phyloP scores from a whole-genome alignment of 345 rosid species.

The Gossypium sturtianum region DNA sequence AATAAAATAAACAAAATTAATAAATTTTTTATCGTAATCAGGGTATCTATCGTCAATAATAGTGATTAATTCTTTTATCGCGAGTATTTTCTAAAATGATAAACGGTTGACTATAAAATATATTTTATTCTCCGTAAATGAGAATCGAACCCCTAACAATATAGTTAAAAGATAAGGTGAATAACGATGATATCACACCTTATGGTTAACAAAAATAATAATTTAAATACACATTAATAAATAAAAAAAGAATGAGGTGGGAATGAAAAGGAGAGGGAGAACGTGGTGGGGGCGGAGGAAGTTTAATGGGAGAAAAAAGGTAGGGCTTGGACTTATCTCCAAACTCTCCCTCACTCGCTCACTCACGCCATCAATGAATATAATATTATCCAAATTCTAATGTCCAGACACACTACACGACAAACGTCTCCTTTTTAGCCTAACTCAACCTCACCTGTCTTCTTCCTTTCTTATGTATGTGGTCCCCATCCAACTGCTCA shows the following conservation, averaged over 20 bases:
- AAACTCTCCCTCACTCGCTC: too few species aligned
- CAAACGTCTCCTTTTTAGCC: constrained; percentile 15
- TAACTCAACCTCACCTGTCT: neutral
- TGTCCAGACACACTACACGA: constrained; percentile 7
- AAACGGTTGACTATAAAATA: too few species aligned
- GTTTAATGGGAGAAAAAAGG: constrained; percentile 21
- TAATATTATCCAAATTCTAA: neutral
- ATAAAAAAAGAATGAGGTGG: neutral
- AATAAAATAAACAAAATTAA: too few species aligned
- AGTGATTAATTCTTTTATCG: too few species aligned
- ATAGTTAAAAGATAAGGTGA: fast-evolving
- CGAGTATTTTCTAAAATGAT: fast-evolving
- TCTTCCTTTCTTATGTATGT: neutral
- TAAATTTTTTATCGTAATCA: too few species aligned
- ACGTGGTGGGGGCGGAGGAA: constrained; percentile 10
- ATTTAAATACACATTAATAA: too few species aligned
- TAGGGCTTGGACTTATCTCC: constrained; percentile 9
- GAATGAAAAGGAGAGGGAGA: too few species aligned
- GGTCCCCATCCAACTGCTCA: neutral
- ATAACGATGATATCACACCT: fast-evolving
- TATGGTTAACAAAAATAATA: too few species aligned
- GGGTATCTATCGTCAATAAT: fast-evolving
- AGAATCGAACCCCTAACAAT: fast-evolving
- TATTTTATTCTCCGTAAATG: fast-evolving
- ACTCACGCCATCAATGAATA: too few species aligned